phyloP scores from a whole-genome alignment of 495 filamentous ascomycete species.

The Aspergillus cavernicola region DNA sequence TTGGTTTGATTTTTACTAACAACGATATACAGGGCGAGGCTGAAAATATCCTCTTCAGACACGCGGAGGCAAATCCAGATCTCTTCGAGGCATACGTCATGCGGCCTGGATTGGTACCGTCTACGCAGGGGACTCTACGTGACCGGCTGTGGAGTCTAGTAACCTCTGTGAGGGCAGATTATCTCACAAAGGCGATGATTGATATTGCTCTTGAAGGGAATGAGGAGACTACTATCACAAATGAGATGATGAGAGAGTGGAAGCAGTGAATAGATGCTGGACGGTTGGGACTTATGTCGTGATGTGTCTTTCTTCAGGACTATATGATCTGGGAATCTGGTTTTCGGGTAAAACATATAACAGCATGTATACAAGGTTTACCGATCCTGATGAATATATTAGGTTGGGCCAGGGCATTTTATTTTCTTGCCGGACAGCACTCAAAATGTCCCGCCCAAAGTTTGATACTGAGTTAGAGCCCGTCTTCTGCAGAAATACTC shows the following conservation, averaged over 20 bases:
- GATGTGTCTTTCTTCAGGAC: too few relatives aligned
- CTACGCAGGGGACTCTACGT: constrained; percentile 18
- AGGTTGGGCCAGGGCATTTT: too few relatives aligned
- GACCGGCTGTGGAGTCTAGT: constrained; percentile 23
- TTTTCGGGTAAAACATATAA: too few relatives aligned
- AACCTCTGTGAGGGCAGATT: constrained; percentile 28
- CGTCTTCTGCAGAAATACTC: too few relatives aligned
- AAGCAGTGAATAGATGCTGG: background rate
- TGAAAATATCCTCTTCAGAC: constrained; percentile 35
- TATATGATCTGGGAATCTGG: too few relatives aligned
- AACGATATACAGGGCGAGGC: constrained; percentile 30
- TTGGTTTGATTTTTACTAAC: background rate
- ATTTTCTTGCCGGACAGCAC: too few relatives aligned
- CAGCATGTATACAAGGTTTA: too few relatives aligned
- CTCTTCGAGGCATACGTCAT: constrained; percentile 33
- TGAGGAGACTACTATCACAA: constrained; percentile 29
- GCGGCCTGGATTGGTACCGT: constrained; percentile 27
- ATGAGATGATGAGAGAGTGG: constrained; percentile 18
- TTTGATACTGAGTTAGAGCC: too few relatives aligned
- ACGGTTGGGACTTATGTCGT: too few relatives aligned
- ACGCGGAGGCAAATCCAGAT: constrained; percentile 26
- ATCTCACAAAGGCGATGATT: constrained; percentile 38
- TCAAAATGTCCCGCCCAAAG: too few relatives aligned
- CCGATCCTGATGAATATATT: too few relatives aligned
- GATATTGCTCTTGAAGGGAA: constrained; percentile 34